A percentile compares a stretch with the other conserved stretches of the same genome.
phyloP scores from a whole-genome alignment of 495 filamentous ascomycete genomes.

The Tuber microsphaerosporum region DNA sequence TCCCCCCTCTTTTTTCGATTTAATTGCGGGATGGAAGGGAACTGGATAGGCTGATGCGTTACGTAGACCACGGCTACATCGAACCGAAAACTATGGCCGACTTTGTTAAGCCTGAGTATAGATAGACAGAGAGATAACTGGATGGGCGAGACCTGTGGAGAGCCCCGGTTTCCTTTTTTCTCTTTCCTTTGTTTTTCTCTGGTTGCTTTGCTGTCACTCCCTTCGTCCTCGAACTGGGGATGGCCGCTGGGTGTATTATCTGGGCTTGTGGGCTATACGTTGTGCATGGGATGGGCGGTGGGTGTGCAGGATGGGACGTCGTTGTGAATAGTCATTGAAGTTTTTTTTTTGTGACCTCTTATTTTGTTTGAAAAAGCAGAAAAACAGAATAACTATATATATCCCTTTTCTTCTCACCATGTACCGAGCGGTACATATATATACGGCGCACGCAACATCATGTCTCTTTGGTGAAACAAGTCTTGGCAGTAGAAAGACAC shows the following conservation, averaged over 20 bases:
- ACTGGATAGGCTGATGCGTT: background rate
- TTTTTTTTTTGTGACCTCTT: background rate
- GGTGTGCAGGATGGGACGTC: background rate
- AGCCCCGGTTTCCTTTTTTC: background rate
- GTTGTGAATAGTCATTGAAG: background rate
- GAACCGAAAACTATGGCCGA: constrained; percentile 78
- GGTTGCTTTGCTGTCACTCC: background rate
- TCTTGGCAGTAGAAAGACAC: background rate
- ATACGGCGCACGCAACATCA: background rate
- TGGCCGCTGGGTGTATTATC: background rate
- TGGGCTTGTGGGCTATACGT: background rate
- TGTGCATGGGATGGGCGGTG: background rate
- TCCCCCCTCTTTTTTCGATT: background rate
- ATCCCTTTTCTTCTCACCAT: background rate
- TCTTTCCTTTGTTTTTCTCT: background rate
- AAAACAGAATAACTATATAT: background rate
- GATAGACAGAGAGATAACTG: constrained; percentile 39
- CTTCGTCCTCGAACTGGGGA: background rate
- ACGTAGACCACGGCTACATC: constrained; percentile 48
- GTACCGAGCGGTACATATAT: background rate
- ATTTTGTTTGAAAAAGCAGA: background rate
- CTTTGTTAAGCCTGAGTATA: constrained; percentile 86
- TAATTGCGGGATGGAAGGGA: background rate
- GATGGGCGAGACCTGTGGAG: background rate
- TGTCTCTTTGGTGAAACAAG: background rate